phyloP scores from a whole-genome alignment of 2,329 filamentous ascomycete genomes.

The Aspergillus sp. region DNA sequence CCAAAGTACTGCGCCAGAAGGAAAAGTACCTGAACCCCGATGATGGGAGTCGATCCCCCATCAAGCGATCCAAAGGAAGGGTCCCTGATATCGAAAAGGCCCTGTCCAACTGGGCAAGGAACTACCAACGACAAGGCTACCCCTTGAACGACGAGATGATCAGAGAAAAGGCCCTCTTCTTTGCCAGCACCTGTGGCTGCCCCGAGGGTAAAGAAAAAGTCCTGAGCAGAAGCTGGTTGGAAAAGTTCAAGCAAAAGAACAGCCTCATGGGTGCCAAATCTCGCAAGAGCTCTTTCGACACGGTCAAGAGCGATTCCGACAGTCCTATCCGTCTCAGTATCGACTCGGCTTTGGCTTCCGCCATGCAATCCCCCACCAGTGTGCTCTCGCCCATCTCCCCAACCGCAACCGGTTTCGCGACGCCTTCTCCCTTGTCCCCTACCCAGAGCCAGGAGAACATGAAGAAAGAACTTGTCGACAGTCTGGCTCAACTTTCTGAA shows the following conservation, averaged over 20 bases:
- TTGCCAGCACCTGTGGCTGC: slow-evolving; percentile 67
- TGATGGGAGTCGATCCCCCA: slow-evolving; percentile 71
- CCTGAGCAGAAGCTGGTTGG: slow-evolving; percentile 74
- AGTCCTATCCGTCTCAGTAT: slow-evolving; percentile 54
- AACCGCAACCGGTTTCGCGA: slow-evolving; percentile 57
- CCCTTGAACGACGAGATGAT: slow-evolving; percentile 76
- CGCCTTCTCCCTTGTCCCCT: slow-evolving; percentile 66
- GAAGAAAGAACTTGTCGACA: slow-evolving; percentile 55
- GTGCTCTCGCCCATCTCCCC: slow-evolving; percentile 71
- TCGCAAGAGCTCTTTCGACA: slow-evolving; percentile 46
- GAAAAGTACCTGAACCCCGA: slow-evolving; percentile 87
- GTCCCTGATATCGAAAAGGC: slow-evolving; percentile 89
- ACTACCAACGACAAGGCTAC: slow-evolving; percentile 71
- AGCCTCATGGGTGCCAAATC: slow-evolving; percentile 53
- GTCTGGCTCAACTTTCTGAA: slow-evolving; percentile 56
- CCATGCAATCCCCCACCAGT: slow-evolving; percentile 55
- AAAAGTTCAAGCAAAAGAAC: slow-evolving; percentile 94
- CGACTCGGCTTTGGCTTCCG: slow-evolving; percentile 51
- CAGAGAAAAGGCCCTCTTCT: slow-evolving; percentile 76
- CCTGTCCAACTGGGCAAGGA: slow-evolving; percentile 79
- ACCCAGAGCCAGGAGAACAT: slow-evolving; percentile 66
- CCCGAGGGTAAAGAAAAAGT: slow-evolving; percentile 67
- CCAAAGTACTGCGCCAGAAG: slow-evolving; percentile 89
- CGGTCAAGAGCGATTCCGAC: slow-evolving; percentile 62
- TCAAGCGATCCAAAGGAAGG: slow-evolving; percentile 79